A percentile compares a stretch with the other conserved stretches of the same genome.
Evolutionary conservation across 2,329 filamentous ascomycete genomes (phyloP).

Genomic region (Tolypocladium tropicale): DNA sequence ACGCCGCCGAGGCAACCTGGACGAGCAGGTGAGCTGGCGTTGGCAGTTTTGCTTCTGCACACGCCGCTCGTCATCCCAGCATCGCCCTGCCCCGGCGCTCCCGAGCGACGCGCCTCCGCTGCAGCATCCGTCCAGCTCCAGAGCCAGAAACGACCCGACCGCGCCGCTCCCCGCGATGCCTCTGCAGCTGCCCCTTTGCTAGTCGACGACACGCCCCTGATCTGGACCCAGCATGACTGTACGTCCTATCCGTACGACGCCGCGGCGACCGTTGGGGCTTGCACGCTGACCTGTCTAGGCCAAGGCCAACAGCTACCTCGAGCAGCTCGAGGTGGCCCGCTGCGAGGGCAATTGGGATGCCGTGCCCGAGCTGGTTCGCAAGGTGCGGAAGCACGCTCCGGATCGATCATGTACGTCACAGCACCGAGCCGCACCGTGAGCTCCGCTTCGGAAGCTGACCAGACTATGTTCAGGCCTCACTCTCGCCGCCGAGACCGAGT

Average conservation of each 20-base stretch:
- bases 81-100: background rate
- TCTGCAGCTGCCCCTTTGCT: constrained; percentile 8
- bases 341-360: constrained; percentile 82
- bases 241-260: constrained; percentile 12
- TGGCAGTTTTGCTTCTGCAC: background rate
- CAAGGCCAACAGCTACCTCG: constrained; percentile 77
- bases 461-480: constrained; percentile 45
- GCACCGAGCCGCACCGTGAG: background rate
- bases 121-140: background rate
- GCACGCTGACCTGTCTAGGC: constrained; percentile 27
- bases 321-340: constrained; percentile 73
- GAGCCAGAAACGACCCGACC: background rate
- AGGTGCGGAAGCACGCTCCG: constrained; percentile 88
- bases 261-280: background rate
- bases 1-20: background rate
- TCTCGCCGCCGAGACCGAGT: constrained; percentile 59
- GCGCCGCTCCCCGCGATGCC: constrained; percentile 7
- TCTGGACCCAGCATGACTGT: constrained; percentile 25
- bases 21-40: background rate
- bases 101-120: background rate
- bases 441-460: background rate
- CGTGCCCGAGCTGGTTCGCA: constrained; percentile 80
- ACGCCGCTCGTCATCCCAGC: background rate
- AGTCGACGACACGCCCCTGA: constrained; percentile 12
- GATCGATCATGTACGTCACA: constrained; percentile 63